A percentile compares a stretch with the other conserved stretches of the same genome.
These are phyloP conservation scores for Lentinula lateritia DNA, from an alignment of 768 basidiomycete species.

Conservation along the genomic window DNA sequence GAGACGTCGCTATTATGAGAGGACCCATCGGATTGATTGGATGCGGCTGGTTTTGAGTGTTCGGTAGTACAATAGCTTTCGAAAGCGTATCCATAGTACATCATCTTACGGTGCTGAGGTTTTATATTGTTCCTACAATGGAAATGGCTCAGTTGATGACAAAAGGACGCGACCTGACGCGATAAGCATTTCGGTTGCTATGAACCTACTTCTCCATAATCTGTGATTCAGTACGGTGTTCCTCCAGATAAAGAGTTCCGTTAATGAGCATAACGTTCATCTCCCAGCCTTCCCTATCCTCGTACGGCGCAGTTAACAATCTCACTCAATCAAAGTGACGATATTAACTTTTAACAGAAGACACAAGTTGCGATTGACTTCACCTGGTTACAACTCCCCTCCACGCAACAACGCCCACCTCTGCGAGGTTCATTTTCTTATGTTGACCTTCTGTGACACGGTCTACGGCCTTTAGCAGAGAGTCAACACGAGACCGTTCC, in stretches of 20 bases:
- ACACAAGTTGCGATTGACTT: neutral
- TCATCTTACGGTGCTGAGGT: conserved; percentile 56
- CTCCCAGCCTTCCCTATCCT: conserved; percentile 74
- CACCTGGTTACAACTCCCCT: conserved; percentile 83
- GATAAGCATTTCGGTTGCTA: neutral
- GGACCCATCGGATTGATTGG: neutral
- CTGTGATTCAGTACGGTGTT: conserved; percentile 55
- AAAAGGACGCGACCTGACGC: neutral
- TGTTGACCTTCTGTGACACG: conserved; percentile 30
- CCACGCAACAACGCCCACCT: conserved; percentile 64
- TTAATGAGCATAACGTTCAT: conserved; percentile 77
- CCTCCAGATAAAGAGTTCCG: conserved; percentile 71
- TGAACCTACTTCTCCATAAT: conserved; percentile 54
- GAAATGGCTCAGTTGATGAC: neutral
- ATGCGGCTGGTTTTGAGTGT: conserved; percentile 11
- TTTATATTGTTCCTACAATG: conserved; percentile 54
- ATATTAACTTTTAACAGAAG: conserved; percentile 5
- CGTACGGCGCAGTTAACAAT: conserved; percentile 78
- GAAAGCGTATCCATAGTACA: conserved; percentile 86
- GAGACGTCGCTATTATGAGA: conserved; percentile 16
- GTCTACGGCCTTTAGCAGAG: conserved; percentile 54
- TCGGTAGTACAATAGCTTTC: conserved; percentile 80
- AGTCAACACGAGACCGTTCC: conserved; percentile 61
- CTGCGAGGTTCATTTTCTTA: conserved; percentile 20
- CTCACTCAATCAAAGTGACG: conserved; percentile 37